Evolutionary conservation across 441 rosid species (phyloP), one percentile per base, ranked within the genome.

Genomic region (Rhodomyrtus psidioides): DNA sequence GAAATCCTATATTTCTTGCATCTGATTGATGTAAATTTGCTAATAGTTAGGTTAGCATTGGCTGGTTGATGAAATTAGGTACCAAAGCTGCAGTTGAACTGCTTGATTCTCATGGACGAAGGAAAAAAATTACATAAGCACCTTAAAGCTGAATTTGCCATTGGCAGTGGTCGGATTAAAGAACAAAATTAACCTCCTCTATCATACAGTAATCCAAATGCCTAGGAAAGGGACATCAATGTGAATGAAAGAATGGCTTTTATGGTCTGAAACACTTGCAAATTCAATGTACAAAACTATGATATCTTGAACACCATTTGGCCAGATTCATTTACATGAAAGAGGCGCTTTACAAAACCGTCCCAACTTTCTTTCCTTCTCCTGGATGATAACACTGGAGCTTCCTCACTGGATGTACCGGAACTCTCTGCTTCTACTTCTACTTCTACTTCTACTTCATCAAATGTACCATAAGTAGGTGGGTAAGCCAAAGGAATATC

Each of bases 361-460:
- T 82, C 84, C 87, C 84, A 62, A 15, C 87, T 62, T 57, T 60
- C 84, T 46, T 39, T 86, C 84, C 60, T 82, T 30, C 19, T 51
- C 23, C 53, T 54, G 59, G 84, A 34, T 23, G 60, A 34, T 28
- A n/a, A 65, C 62, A 34, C 65, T 5, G 59, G 44, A 24, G 51
- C 34, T 44, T 86, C 81, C 49, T 82, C 75, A 30, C 81, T 53
- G 60, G 54, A 53, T 30, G 42, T 24, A 14, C n/a, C 75, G 8
- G 84, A 81, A 62, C 34, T 62, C 84, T 82, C 84, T 3, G 58
- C 84, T 82, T 49, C 51, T 49, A 49, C 84, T 82, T 46, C 51
- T 46, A 49, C 84, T 82, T 46, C 51, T 46, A 46, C 83, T 82
- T 54, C 59, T 27, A 5, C 58, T 34, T 82, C 84, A 51, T 82